phyloP scores from a whole-genome alignment of 2,329 filamentous ascomycete species.

The Clonostachys rosea region DNA sequence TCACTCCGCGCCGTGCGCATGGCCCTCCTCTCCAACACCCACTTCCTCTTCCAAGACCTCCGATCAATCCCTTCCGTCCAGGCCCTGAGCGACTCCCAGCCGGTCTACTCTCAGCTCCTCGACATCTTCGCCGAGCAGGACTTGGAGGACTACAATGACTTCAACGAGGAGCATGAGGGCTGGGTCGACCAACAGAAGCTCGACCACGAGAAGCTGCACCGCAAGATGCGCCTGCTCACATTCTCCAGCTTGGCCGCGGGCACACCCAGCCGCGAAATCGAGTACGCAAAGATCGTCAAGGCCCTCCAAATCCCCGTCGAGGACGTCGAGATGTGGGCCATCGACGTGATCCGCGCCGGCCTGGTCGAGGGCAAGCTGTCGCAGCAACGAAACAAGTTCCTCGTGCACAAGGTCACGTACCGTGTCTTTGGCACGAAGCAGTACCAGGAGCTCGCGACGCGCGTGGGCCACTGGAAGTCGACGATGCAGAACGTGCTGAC shows the following conservation, averaged over 20 bases:
- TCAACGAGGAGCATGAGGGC: conserved; percentile 83
- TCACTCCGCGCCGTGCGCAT: conserved; percentile 52
- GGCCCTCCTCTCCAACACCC: conserved; percentile 45
- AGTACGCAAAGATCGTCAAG: conserved; percentile 80
- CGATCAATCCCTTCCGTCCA: conserved; percentile 80
- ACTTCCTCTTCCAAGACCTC: conserved; percentile 75
- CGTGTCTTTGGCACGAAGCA: conserved; percentile 97
- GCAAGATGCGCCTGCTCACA: conserved; percentile 94
- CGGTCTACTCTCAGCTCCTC: conserved; percentile 83
- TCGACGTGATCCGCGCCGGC: conserved; percentile 93
- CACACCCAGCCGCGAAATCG: conserved; percentile 78
- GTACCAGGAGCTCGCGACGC: conserved; percentile 89
- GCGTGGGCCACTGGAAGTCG: conserved; percentile 86
- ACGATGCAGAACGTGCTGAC: conserved; percentile 74
- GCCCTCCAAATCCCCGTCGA: conserved; percentile 77
- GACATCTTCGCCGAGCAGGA: conserved; percentile 94
- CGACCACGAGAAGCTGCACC: conserved; percentile 71
- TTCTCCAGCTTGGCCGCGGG: conserved; percentile 85
- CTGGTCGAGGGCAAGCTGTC: conserved; percentile 95
- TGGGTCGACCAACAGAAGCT: conserved; percentile 75
- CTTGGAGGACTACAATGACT: conserved; percentile 93
- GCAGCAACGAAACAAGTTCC: conserved; percentile 87
- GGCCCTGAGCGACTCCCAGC: conserved; percentile 78
- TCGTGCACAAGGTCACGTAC: conserved; percentile 94
- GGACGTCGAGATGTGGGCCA: conserved; percentile 97